Base-by-base conservation (phyloP, 2,329 filamentous ascomycete genomes). In the Tolypocladium guangdongense region DNA sequence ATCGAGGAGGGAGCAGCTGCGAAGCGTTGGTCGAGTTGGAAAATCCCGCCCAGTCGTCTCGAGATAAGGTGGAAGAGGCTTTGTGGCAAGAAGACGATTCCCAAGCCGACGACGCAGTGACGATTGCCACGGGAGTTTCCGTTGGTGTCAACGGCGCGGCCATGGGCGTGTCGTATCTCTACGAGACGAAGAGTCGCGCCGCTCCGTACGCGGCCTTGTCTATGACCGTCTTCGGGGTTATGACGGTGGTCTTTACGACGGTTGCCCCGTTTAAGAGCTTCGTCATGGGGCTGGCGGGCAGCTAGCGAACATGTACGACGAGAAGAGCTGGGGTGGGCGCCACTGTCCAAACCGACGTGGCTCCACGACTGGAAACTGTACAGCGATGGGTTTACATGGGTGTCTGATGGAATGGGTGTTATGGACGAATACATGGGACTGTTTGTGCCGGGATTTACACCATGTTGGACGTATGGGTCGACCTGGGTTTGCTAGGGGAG, bases 111-210 rank as follows among this genome's bases (percentile, higher is more conserved):
- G 63, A 57, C 14, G 51, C 72, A 0, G 54, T 63, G 2, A 74
- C 69, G 0, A 71, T 81, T 2, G 78, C 77, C 0, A 68, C 74
- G 0, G 80, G 79, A 37, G 70, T 78, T 37, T 71, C 77, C 0
- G 71, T 81, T 49, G 80, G 80, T 3, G 74, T 82, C 66, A 83
- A 82, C 57, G 78, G 78, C 1, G 78, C 78, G 0, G 80, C 80
- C 4, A 81, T 83, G 78, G 80, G 80, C 2, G 79, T 80, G 0
- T 73, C 79, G 0, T 78, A 80, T 55, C 68, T 82, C 16, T 80
- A 82, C 53, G 78, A 81, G 63, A 72, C 71, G 8, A 69, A 69
- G 52, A 80, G 75, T 57, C 71, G 69, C 1, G 76, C 78, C 4
- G 77, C 78, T 2, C 78, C 79, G 0, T 81, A 81, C 58, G 76